Percentiles rank a stretch among this genome's conserved stretches.
phyloP scores from a whole-genome alignment of 305 asterid genomes.

The Solanum hybrid region DNA sequence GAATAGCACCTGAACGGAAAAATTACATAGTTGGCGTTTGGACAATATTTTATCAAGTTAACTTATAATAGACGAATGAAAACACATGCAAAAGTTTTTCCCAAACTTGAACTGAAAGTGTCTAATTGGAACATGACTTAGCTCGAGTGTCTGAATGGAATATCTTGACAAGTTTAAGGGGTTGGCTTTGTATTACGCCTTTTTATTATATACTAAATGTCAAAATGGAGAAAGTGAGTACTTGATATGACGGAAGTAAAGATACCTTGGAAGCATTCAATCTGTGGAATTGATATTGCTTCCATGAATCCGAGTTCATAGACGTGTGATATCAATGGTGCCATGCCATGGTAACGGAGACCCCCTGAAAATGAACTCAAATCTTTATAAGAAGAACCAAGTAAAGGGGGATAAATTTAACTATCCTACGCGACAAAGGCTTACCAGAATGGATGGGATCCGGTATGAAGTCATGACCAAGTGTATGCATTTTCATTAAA shows the following conservation, averaged over 20 bases:
- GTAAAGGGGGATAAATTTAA: not conserved
- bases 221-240: not conserved
- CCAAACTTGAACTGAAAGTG: not conserved
- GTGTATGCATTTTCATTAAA: constrained; percentile 94
- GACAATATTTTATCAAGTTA: not conserved
- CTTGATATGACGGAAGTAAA: not conserved
- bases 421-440: not conserved
- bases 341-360: constrained; percentile 92
- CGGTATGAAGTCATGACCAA: constrained; percentile 86
- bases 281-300: constrained; percentile 74
- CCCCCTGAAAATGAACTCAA: constrained; percentile 46
- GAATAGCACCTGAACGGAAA: constrained; percentile 55
- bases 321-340: constrained; percentile 83
- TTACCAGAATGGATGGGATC: constrained; percentile 92
- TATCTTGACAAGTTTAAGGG: not conserved
- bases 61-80: not conserved
- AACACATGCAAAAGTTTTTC: not conserved
- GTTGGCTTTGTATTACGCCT: not conserved
- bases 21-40: not conserved
- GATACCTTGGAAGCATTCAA: constrained; percentile 77
- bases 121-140: not conserved
- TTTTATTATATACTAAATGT: not conserved
- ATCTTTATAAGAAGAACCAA: not conserved
- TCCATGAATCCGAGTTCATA: constrained; percentile 73
- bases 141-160: not conserved